These are phyloP conservation scores for Nitzschia palea DNA, from an alignment of 108 stramenopile species.

Conservation along the genomic window DNA sequence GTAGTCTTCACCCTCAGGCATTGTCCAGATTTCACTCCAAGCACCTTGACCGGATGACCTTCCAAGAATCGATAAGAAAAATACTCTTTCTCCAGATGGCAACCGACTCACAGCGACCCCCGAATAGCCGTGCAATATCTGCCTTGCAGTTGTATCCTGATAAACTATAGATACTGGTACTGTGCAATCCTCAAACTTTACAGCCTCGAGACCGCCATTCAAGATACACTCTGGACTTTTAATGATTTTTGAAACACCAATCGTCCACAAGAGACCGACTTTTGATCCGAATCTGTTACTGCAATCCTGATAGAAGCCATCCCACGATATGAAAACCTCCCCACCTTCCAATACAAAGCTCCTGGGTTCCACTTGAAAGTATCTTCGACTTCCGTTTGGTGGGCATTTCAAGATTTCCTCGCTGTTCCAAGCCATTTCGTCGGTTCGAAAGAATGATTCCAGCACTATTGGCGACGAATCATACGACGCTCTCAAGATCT, in stretches of 20 bases:
- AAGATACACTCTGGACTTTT: constrained; percentile 7
- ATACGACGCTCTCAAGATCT: constrained; percentile 1
- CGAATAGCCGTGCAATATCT: constrained; percentile 1
- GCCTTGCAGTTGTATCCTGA: neutral
- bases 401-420: constrained; percentile 9
- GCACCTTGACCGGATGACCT: neutral
- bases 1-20: constrained; percentile 14
- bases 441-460: constrained; percentile 19
- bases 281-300: neutral
- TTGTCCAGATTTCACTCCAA: constrained; percentile 8
- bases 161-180: constrained; percentile 18
- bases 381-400: neutral
- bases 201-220: neutral
- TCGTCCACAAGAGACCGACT: constrained; percentile 6
- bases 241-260: constrained; percentile 17
- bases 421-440: neutral
- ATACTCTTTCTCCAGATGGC: neutral
- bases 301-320: constrained; percentile 24
- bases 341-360: constrained; percentile 11
- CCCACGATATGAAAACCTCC: constrained; percentile 17
- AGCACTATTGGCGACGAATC: neutral
- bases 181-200: constrained; percentile 16
- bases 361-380: constrained; percentile 3
- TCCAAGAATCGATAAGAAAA: constrained; percentile 2
- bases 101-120: constrained; percentile 9